A percentile compares a stretch with the other conserved stretches of the same genome.
Evolutionary conservation across 495 filamentous ascomycete genomes (phyloP).

Genomic region (Bathelium albidoporum): DNA sequence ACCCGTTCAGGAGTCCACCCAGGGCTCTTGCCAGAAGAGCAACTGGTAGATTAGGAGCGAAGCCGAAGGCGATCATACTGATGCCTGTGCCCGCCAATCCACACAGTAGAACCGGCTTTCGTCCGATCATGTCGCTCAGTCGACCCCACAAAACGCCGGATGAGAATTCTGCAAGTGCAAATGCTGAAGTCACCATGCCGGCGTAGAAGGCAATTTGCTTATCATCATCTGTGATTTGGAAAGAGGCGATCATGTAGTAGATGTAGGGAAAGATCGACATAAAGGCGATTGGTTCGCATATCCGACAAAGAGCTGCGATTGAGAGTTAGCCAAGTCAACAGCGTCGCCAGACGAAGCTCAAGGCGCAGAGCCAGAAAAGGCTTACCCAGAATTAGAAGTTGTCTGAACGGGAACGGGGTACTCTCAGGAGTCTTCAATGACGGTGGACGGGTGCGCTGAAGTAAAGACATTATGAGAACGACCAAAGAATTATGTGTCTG

Average conservation of each 20-base stretch:
- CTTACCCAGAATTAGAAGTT: constrained; percentile 22
- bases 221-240: constrained; percentile 69
- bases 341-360: neutral
- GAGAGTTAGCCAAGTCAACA: neutral
- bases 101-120: constrained; percentile 84
- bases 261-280: constrained; percentile 99
- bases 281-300: constrained; percentile 98
- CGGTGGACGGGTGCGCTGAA: neutral
- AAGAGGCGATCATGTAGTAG: constrained; percentile 94
- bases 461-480: neutral
- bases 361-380: neutral
- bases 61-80: constrained; percentile 90
- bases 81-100: constrained; percentile 82
- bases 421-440: neutral
- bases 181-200: constrained; percentile 93
- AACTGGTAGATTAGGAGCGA: constrained; percentile 70
- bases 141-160: constrained; percentile 86
- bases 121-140: constrained; percentile 81
- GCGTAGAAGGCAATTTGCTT: constrained; percentile 81
- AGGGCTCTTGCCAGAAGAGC: constrained; percentile 81
- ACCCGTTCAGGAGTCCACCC: constrained; percentile 89
- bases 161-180: constrained; percentile 90
- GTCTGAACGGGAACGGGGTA: constrained; percentile 5
- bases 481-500: neutral
- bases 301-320: constrained; percentile 68